Evolutionary conservation across 2,329 filamentous ascomycete genomes (phyloP).

Genomic region (Fusarium miscanthi): DNA sequence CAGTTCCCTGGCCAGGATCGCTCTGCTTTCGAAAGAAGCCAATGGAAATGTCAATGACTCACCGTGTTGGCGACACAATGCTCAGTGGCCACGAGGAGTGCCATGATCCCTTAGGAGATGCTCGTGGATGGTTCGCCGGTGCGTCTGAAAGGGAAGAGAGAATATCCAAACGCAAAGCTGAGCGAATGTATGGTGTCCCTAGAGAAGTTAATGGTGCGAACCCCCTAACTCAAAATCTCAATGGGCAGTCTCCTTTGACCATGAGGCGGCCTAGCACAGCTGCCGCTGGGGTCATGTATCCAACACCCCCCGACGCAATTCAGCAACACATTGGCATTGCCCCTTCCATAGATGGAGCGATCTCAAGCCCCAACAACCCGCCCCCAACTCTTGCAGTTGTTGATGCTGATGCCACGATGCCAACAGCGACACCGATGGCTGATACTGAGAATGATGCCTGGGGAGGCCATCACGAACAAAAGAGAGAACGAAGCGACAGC

Average conservation of each 20-base stretch:
- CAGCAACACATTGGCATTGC: constrained; percentile 65
- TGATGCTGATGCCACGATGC: constrained; percentile 45
- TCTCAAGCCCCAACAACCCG: constrained; percentile 66
- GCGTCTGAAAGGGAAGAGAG: constrained; percentile 60
- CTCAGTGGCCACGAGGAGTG: constrained; percentile 54
- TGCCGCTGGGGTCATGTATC: constrained; percentile 70
- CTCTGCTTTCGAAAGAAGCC: constrained; percentile 64
- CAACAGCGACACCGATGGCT: constrained; percentile 30
- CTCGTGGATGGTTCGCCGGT: constrained; percentile 61
- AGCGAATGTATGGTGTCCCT: constrained; percentile 57
- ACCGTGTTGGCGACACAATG: constrained; percentile 54
- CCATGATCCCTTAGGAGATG: constrained; percentile 61
- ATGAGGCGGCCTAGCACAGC: constrained; percentile 62
- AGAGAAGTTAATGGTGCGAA: constrained; percentile 58
- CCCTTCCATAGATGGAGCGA: constrained; percentile 66
- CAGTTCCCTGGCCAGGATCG: constrained; percentile 65
- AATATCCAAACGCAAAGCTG: constrained; percentile 60
- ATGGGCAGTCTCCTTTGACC: constrained; percentile 63
- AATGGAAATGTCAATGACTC: constrained; percentile 54
- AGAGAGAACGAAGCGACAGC: constrained; percentile 57
- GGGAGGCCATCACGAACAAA: constrained; percentile 56
- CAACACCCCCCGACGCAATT: constrained; percentile 76
- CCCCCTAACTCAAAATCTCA: constrained; percentile 56
- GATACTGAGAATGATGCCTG: constrained; percentile 43
- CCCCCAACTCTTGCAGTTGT: constrained; percentile 45